These are phyloP conservation scores for Saccharomyces eubayanus DNA, from an alignment of 805 yeast genomes.

Conservation along the genomic window DNA sequence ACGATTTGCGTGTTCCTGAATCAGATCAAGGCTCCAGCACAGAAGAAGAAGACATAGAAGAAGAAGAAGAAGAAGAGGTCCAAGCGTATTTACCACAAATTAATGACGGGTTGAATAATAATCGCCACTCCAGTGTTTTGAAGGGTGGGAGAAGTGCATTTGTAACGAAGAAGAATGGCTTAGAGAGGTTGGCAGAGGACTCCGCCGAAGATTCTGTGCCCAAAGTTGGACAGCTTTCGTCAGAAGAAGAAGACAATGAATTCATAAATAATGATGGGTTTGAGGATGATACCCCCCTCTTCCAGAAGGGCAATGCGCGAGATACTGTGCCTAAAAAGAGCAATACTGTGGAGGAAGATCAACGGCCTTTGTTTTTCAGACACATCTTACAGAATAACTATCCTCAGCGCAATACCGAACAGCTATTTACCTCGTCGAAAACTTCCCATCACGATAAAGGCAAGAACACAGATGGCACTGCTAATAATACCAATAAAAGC, in stretches of 20 bases:
- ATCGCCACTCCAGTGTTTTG: neutral
- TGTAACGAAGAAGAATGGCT: neutral
- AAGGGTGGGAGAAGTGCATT: neutral
- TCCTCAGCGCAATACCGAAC: neutral
- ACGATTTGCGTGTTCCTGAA: conserved; percentile 25
- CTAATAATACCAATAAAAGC: neutral
- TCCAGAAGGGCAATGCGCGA: neutral
- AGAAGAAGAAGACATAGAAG: conserved; percentile 17
- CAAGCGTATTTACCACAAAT: neutral
- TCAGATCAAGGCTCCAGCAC: conserved; percentile 29
- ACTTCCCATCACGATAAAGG: neutral
- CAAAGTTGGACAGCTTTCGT: conserved; percentile 33
- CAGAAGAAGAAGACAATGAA: conserved; percentile 31
- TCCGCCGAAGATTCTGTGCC: conserved; percentile 15
- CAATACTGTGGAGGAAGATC: neutral
- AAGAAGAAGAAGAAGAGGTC: conserved; percentile 1
- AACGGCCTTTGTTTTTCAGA: neutral
- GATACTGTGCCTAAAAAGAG: neutral
- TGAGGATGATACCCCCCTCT: conserved; percentile 9
- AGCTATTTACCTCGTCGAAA: neutral
- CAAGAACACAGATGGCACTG: neutral
- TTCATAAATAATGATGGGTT: conserved; percentile 11
- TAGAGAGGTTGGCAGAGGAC: neutral
- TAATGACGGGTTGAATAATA: neutral
- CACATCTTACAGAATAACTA: neutral